Conservation (phyloP, 139 green algal species). For the Penium margaritaceum region DNA sequence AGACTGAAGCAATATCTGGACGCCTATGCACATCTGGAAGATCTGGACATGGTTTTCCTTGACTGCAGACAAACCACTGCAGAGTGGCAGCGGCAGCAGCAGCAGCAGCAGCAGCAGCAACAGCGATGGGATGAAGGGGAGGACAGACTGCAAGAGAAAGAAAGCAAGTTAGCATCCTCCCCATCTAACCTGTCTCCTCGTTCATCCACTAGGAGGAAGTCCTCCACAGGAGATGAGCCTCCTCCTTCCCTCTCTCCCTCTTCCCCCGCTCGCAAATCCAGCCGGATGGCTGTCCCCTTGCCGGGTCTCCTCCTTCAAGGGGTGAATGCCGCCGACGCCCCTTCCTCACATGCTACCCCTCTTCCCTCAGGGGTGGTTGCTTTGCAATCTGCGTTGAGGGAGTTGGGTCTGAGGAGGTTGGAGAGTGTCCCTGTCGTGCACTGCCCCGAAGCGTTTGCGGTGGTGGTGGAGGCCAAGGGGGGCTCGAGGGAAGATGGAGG, state of each 20-base stretch:
- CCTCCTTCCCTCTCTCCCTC: too few relatives aligned
- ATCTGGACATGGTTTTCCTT: slow-evolving; percentile 61
- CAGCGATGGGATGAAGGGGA: background rate
- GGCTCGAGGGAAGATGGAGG: background rate
- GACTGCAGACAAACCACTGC: slow-evolving; percentile 47
- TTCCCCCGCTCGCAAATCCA: too few relatives aligned
- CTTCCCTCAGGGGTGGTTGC: too few relatives aligned
- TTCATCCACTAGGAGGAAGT: too few relatives aligned
- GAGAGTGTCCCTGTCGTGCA: slow-evolving; percentile 61
- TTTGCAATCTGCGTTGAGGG: slow-evolving; percentile 42
- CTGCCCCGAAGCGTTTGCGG: slow-evolving; percentile 68
- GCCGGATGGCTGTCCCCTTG: too few relatives aligned
- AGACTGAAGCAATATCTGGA: slow-evolving; percentile 64
- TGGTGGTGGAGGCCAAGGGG: slow-evolving; percentile 55
- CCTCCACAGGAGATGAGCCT: too few relatives aligned
- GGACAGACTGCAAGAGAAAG: background rate
- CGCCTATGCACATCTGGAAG: slow-evolving; percentile 57
- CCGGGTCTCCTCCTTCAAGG: too few relatives aligned
- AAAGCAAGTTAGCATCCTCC: too few relatives aligned
- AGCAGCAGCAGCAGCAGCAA: too few relatives aligned
- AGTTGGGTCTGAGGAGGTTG: slow-evolving; percentile 59
- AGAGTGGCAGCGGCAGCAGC: slow-evolving; percentile 5
- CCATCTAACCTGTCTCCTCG: too few relatives aligned
- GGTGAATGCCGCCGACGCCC: too few relatives aligned
- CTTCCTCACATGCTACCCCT: too few relatives aligned